These are phyloP conservation scores for Sergeia podlipaevii DNA, from an alignment of 208 protist genomes.

Conservation along the genomic window DNA sequence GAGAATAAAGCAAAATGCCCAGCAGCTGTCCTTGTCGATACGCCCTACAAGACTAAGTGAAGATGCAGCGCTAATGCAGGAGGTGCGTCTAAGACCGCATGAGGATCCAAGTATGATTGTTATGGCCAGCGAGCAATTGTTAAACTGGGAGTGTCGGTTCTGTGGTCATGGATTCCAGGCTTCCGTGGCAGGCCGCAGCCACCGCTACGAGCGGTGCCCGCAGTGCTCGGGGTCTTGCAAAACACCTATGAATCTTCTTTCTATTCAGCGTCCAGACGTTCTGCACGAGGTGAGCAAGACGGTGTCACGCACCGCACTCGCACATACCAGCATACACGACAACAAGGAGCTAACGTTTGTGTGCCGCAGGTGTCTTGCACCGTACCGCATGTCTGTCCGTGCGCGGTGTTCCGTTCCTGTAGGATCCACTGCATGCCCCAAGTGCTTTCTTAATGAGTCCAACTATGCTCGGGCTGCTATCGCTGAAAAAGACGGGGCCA, in stretches of 20 bases:
- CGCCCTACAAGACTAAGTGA: neutral
- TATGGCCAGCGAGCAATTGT: constrained; percentile 34
- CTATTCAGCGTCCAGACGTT: constrained; percentile 73
- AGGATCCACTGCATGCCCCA: constrained; percentile 54
- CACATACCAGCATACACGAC: constrained; percentile 52
- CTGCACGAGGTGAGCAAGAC: constrained; percentile 49
- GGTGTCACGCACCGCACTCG: constrained; percentile 35
- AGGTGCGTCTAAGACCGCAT: constrained; percentile 45
- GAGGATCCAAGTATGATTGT: constrained; percentile 48
- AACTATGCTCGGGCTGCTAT: no score
- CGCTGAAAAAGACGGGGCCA: no score
- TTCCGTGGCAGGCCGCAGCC: constrained; percentile 41
- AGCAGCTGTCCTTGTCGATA: neutral
- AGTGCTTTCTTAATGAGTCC: constrained; percentile 42
- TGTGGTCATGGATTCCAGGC: constrained; percentile 54
- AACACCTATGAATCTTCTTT: constrained; percentile 51
- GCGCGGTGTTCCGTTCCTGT: constrained; percentile 48
- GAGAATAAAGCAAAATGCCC: no score
- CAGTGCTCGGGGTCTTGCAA: constrained; percentile 48
- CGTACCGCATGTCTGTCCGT: constrained; percentile 63
- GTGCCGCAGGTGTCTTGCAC: constrained; percentile 59
- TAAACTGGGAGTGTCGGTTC: constrained; percentile 60
- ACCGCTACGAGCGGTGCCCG: constrained; percentile 63
- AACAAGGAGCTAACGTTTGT: constrained; percentile 64
- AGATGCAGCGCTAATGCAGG: constrained; percentile 40